Conservation (phyloP, 2,329 filamentous ascomycete genomes). For the Aureobasidium namibiae region DNA sequence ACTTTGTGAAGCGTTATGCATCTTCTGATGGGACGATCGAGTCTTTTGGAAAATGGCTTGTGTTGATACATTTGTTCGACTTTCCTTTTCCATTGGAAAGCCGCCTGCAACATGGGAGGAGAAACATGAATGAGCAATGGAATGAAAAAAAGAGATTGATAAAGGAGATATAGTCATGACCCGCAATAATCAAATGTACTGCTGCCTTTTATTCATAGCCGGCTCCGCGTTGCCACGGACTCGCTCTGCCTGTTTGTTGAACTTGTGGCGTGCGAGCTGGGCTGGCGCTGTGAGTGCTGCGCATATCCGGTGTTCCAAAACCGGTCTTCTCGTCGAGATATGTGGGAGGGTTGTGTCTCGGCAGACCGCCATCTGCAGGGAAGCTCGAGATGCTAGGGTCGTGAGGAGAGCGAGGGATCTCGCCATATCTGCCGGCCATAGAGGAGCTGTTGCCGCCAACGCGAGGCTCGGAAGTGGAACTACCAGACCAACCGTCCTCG, state of each 20-base stretch:
- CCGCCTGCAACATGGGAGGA: not conserved
- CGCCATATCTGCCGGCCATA: constrained; percentile 27
- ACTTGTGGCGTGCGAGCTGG: constrained; percentile 13
- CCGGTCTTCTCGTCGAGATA: constrained; percentile 13
- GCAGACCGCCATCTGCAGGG: constrained; percentile 10
- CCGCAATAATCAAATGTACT: constrained; percentile 1
- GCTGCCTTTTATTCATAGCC: constrained; percentile 48
- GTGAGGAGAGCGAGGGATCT: constrained; percentile 15
- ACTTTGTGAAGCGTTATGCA: not conserved
- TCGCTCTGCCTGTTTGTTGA: constrained; percentile 42
- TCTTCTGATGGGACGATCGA: not conserved
- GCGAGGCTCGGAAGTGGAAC: constrained; percentile 37
- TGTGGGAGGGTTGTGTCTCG: constrained; percentile 16
- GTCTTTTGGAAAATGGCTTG: not conserved
- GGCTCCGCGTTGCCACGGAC: constrained; percentile 58
- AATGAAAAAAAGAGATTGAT: not conserved
- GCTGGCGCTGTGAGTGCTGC: constrained; percentile 13
- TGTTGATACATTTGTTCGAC: constrained; percentile 4
- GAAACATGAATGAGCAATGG: not conserved
- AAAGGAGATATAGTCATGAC: constrained; percentile 3
- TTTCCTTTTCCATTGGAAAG: not conserved
- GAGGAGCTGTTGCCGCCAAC: constrained; percentile 29
- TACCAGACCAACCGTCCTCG: constrained; percentile 57
- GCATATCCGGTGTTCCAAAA: constrained; percentile 7
- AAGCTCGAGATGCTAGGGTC: constrained; percentile 14